Conservation (phyloP, 768 basidiomycete genomes). For the Rhodotorula babjevae region DNA sequence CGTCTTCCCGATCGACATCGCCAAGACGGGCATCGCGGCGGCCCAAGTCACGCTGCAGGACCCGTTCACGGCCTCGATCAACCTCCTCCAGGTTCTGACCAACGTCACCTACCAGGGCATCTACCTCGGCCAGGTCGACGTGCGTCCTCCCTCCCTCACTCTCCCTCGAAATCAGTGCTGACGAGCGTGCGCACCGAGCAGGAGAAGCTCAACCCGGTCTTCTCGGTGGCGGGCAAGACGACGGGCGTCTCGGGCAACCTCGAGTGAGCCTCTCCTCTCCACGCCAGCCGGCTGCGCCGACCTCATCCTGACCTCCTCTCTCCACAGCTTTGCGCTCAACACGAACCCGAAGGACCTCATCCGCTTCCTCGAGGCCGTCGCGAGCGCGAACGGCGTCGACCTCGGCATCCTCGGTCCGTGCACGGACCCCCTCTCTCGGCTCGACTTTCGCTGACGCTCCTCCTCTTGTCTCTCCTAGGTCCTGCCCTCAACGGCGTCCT, state of each 20-base stretch:
- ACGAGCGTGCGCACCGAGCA: background rate
- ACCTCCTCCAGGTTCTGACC: constrained; percentile 57
- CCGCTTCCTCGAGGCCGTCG: constrained; percentile 54
- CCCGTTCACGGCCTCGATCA: constrained; percentile 69
- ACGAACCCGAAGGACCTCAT: constrained; percentile 62
- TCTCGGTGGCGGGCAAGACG: constrained; percentile 59
- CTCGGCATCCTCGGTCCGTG: constrained; percentile 51
- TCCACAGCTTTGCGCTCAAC: constrained; percentile 57
- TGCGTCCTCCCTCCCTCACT: background rate
- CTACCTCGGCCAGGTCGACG: constrained; percentile 52
- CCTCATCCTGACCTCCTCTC: too few species aligned
- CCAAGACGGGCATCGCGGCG: constrained; percentile 59
- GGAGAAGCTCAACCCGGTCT: constrained; percentile 49
- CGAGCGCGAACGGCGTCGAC: constrained; percentile 57
- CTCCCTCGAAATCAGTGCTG: too few species aligned
- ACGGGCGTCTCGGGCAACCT: constrained; percentile 58
- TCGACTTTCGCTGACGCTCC: constrained; percentile 48
- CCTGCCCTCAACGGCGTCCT: constrained; percentile 28
- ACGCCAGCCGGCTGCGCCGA: too few species aligned
- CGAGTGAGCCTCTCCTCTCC: constrained; percentile 45
- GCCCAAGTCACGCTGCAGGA: constrained; percentile 60
- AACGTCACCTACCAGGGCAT: constrained; percentile 58
- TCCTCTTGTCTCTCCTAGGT: constrained; percentile 53
- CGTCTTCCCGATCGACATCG: constrained; percentile 61
- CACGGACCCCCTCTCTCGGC: constrained; percentile 49